Evolutionary conservation across 2,329 filamentous ascomycete species (phyloP).

Genomic region (Sporothrix brasiliensis): DNA sequence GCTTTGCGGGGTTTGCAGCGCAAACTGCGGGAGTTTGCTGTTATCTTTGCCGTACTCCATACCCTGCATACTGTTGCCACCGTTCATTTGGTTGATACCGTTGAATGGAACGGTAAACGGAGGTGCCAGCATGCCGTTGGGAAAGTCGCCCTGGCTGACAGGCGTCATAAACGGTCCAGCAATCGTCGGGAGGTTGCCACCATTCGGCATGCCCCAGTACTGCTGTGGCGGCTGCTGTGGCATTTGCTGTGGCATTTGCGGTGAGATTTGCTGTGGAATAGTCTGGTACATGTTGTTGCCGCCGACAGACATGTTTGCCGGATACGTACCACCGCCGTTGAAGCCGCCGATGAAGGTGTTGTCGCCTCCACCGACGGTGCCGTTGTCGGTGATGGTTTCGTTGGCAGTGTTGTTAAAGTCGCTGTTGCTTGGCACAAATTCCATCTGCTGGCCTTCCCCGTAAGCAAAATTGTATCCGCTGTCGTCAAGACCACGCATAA

Average conservation of each 20-base stretch:
- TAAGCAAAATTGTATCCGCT: slow-evolving; percentile 28
- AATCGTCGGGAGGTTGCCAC: slow-evolving; percentile 21
- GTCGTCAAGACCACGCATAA: slow-evolving; percentile 25
- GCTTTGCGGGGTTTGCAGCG: slow-evolving; percentile 30
- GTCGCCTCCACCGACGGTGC: background rate
- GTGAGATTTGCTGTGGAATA: slow-evolving; percentile 4
- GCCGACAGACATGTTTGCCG: background rate
- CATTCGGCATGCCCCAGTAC: slow-evolving; percentile 25
- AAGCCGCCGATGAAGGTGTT: background rate
- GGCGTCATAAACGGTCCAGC: slow-evolving; percentile 27
- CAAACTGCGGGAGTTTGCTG: background rate
- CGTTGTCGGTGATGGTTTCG: background rate
- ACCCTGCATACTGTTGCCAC: slow-evolving; percentile 8
- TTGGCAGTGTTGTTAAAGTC: background rate
- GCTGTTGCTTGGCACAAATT: slow-evolving; percentile 10
- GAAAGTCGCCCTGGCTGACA: slow-evolving; percentile 6
- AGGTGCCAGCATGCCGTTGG: slow-evolving; percentile 21
- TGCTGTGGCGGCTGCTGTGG: background rate
- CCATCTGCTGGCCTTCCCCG: background rate
- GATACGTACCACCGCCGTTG: slow-evolving; percentile 5
- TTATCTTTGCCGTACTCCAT: slow-evolving; percentile 29
- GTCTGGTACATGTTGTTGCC: slow-evolving; percentile 10
- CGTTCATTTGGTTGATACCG: background rate
- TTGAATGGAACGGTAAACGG: background rate
- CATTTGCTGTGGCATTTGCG: slow-evolving; percentile 8